Evolutionary conservation across 2,329 filamentous ascomycete genomes (phyloP), one percentile per base, ranked within the genome.

Genomic region (Aspergillus unguis): DNA sequence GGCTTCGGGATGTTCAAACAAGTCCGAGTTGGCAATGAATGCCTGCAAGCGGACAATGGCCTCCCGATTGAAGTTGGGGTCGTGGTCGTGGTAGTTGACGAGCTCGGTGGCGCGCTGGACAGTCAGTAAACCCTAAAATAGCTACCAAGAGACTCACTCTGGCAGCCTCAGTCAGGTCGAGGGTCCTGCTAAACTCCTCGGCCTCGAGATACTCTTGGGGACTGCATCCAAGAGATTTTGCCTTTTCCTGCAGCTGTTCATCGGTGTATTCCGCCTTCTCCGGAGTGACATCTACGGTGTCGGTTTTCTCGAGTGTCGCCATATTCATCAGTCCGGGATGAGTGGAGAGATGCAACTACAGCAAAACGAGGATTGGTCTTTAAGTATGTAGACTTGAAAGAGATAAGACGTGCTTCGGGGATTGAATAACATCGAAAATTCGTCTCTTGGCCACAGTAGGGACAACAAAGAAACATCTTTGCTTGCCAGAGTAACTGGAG

Each of bases 81-180:
- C 50, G 32, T 46, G 44, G 5, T 53, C 38, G 32, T 48, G 50
- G 28, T 48, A 47, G 27, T 27, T 4, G 44, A 53, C 38, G 27
- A 53, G 48, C 6, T 48, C 38, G 8, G 25, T 42, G 6, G 50
- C 43, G 17, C 43, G 43, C 43, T 45, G 28, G 23, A n/a, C 33
- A 17, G 23, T 3, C 1, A 10, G 43, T 45, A 5, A 25, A 26
- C 5, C 9, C 3, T 36, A 2, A 35, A 2, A 32, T 32, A 10
- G 31, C 4, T 3, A 4, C n/a, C 5, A 4, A 3, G 17, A 17
- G 17, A 32, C 42, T 36, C 17, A 45, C 43, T 8, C 9, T 45
- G 31, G 43, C 43, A 45, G 43, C 43, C 5, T 45, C 43, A 6
- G 28, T 32, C 2, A 45, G 43, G 23, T 35, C 32, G 25, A 45